Evolutionary conservation across 257 asterid species (phyloP).

Genomic region (Rubia yunnanensis): DNA sequence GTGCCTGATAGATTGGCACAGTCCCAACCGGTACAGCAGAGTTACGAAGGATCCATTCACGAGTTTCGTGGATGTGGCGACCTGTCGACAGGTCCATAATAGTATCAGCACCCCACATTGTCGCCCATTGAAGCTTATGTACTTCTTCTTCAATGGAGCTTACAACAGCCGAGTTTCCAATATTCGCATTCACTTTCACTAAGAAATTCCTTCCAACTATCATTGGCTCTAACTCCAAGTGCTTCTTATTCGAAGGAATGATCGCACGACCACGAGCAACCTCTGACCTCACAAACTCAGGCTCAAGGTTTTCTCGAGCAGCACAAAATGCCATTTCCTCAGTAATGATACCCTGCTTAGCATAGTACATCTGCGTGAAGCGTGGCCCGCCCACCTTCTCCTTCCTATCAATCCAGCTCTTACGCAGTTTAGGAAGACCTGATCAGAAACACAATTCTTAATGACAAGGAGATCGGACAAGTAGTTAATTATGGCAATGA

Average conservation of each 20-base stretch:
- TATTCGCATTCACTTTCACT: constrained; percentile 91
- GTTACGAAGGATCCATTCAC: constrained; percentile 98
- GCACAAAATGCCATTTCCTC: constrained; percentile 96
- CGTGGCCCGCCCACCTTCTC: constrained; percentile 77
- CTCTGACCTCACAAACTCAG: constrained; percentile 85
- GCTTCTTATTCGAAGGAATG: constrained; percentile 93
- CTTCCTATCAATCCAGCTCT: constrained; percentile 79
- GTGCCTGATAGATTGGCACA: constrained; percentile 91
- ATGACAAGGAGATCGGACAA: not conserved
- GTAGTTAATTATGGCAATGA: no score
- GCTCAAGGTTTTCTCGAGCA: constrained; percentile 84
- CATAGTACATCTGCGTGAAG: constrained; percentile 86
- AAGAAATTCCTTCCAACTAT: constrained; percentile 89
- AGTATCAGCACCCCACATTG: constrained; percentile 99
- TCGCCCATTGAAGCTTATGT: constrained; percentile 97
- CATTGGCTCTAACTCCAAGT: constrained; percentile 87
- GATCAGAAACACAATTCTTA: constrained; percentile 17
- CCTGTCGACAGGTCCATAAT: constrained; percentile 97
- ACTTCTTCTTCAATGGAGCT: constrained; percentile 98
- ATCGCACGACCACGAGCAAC: constrained; percentile 99
- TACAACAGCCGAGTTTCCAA: constrained; percentile 89
- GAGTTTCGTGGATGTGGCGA: constrained; percentile 90
- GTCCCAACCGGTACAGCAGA: constrained; percentile 95
- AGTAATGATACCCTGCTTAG: constrained; percentile 84
- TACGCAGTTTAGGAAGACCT: constrained; percentile 88